phyloP scores from a whole-genome alignment of 768 basidiomycete species.

The Tylopilus subfusipes region DNA sequence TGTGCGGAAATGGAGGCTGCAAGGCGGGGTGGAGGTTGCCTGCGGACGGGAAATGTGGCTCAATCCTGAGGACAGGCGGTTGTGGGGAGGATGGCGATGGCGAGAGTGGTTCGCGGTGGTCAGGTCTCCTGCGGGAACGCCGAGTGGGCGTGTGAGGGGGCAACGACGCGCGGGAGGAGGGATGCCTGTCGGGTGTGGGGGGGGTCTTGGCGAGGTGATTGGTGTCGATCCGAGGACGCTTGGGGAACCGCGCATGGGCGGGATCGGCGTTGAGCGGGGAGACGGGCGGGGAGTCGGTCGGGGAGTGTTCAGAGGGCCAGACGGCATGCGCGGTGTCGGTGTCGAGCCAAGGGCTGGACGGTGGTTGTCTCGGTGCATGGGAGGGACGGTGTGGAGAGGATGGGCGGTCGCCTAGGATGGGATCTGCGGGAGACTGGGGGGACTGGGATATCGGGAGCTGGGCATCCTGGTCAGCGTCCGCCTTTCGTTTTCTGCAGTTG shows the following conservation, averaged over 20 bases:
- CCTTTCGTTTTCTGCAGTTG: conserved; percentile 67
- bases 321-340: conserved; percentile 30
- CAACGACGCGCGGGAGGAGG: conserved; percentile 14
- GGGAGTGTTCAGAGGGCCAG: conserved; percentile 40
- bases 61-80: conserved; percentile 22
- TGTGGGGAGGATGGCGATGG: conserved; percentile 24
- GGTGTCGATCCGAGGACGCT: conserved; percentile 33
- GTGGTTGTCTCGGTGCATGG: conserved; percentile 42
- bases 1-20: conserved; percentile 31
- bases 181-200: conserved; percentile 9
- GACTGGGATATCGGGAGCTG: conserved; percentile 34
- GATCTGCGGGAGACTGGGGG: conserved; percentile 23
- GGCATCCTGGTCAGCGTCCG: conserved; percentile 46
- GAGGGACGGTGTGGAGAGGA: no score
- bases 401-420: conserved; percentile 35
- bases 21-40: conserved; percentile 26
- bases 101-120: conserved; percentile 31
- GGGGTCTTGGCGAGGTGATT: conserved; percentile 10
- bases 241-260: conserved; percentile 20
- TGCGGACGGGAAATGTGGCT: conserved; percentile 21
- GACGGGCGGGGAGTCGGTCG: conserved; percentile 30
- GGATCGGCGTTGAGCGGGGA: conserved; percentile 41
- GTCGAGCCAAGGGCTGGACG: conserved; percentile 29
- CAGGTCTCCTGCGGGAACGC: conserved; percentile 28
- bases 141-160: conserved; percentile 28